Evolutionary conservation across 371 early-diverging fungal genomes (phyloP).

Genomic region (Choanephora cucurbitarum): DNA sequence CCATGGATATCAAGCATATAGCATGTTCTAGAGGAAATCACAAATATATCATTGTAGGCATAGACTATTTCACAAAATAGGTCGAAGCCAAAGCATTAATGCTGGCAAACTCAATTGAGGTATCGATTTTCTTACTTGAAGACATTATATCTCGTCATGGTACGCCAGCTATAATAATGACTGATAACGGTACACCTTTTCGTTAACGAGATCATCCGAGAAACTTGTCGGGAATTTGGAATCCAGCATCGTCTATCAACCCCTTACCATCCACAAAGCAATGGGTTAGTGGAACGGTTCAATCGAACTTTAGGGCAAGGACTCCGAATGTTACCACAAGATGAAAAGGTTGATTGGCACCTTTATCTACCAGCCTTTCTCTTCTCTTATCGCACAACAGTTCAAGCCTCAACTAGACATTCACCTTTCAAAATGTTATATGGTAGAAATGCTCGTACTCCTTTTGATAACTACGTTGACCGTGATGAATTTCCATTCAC

Average conservation of each 20-base stretch:
- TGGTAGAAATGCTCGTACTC: constrained; percentile 1
- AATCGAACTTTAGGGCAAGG: background rate
- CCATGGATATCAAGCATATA: background rate
- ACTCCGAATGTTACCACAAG: background rate
- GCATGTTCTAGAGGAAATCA: constrained; percentile 2
- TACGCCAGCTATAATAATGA: background rate
- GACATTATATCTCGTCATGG: constrained; percentile 3
- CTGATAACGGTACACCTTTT: background rate
- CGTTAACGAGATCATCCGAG: background rate
- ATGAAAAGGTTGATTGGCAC: constrained; percentile 3
- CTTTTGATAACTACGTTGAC: no score
- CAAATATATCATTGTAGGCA: constrained; percentile 21
- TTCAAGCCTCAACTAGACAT: constrained; percentile 2
- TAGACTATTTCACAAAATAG: constrained; percentile 20
- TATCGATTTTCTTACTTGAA: background rate
- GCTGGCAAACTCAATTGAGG: background rate
- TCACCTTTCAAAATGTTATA: background rate
- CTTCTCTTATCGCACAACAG: background rate
- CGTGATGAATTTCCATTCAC: no score
- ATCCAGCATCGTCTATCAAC: background rate
- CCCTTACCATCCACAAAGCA: background rate
- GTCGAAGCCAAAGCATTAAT: constrained; percentile 2
- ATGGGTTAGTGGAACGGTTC: background rate
- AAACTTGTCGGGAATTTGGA: no score
- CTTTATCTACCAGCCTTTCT: background rate